Conservation (phyloP, 345 rosid genomes). For the Dipteronia dyeriana region DNA sequence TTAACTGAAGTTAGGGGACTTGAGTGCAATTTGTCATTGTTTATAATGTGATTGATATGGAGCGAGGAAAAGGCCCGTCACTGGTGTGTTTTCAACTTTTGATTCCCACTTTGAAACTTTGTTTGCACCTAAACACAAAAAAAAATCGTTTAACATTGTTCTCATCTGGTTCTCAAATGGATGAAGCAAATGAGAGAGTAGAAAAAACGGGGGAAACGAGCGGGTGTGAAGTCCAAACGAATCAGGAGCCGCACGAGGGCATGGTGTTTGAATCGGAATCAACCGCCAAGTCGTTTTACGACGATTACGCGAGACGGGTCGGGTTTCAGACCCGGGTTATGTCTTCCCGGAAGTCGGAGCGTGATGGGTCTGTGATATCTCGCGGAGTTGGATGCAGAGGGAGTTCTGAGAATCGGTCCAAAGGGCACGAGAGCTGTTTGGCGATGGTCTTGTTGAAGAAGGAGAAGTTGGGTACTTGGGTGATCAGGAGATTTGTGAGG, state of each 20-base stretch:
- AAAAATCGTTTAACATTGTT: background rate
- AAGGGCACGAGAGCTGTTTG: conserved; percentile 8
- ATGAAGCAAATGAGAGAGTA: conserved; percentile 9
- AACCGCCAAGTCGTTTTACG: conserved; percentile 14
- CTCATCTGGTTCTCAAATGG: background rate
- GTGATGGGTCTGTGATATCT: conserved; percentile 21
- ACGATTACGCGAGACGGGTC: conserved; percentile 14
- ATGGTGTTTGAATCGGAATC: conserved; percentile 19
- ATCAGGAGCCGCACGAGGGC: conserved; percentile 16
- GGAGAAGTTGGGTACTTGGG: conserved; percentile 20
- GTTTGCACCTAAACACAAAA: background rate
- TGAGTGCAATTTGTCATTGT: too few relatives aligned
- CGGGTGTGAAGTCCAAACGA: background rate
- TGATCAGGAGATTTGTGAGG: conserved; percentile 14
- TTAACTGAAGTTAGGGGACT: too few relatives aligned
- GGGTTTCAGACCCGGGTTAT: conserved; percentile 16
- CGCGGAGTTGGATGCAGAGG: conserved; percentile 23
- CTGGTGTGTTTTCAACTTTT: background rate
- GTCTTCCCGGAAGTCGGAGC: conserved; percentile 22
- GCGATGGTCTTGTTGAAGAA: conserved; percentile 17
- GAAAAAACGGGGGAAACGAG: background rate
- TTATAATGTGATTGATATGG: too few relatives aligned
- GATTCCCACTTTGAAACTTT: background rate
- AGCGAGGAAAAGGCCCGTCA: background rate
- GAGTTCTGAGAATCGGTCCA: background rate